A percentile compares a stretch with the other conserved stretches of the same genome.
phyloP scores from a whole-genome alignment of 2,329 filamentous ascomycete species.

The Arthrobotrys sphaeroides region DNA sequence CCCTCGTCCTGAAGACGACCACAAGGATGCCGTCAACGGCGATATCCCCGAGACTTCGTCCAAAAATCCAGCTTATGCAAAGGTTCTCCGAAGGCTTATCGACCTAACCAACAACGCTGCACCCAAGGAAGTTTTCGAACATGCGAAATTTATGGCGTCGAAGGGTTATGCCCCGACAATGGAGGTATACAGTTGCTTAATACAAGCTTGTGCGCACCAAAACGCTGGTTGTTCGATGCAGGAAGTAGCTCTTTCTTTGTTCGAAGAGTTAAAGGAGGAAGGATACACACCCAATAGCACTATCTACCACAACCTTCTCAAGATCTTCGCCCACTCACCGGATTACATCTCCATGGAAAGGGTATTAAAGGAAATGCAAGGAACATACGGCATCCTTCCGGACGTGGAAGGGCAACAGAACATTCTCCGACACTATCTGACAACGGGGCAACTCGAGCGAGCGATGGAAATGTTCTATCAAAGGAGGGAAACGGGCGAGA shows the following conservation, averaged over 20 bases:
- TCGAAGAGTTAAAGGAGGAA: slow-evolving; percentile 75
- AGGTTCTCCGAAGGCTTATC: slow-evolving; percentile 23
- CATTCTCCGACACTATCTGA: slow-evolving; percentile 76
- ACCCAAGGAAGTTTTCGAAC: slow-evolving; percentile 51
- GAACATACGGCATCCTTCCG: slow-evolving; percentile 72
- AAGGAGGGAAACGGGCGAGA: slow-evolving; percentile 68
- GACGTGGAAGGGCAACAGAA: slow-evolving; percentile 72
- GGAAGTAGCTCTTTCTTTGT: slow-evolving; percentile 63
- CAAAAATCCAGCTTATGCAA: slow-evolving; percentile 34
- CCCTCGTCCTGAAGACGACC: slow-evolving; percentile 30
- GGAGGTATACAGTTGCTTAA: slow-evolving; percentile 54
- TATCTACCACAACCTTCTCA: slow-evolving; percentile 77
- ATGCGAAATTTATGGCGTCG: slow-evolving; percentile 52
- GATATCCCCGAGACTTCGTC: slow-evolving; percentile 18
- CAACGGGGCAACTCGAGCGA: slow-evolving; percentile 84
- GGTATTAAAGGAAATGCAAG: slow-evolving; percentile 77
- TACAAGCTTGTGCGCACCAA: slow-evolving; percentile 55
- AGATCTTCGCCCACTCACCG: slow-evolving; percentile 81
- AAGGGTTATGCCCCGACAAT: slow-evolving; percentile 51
- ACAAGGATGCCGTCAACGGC: slow-evolving; percentile 41
- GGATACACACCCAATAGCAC: slow-evolving; percentile 72
- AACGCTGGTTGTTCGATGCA: slow-evolving; percentile 53
- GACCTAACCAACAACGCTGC: slow-evolving; percentile 38
- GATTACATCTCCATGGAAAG: slow-evolving; percentile 79
- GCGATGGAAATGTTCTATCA: slow-evolving; percentile 67